Conservation (phyloP, 768 basidiomycete genomes). For the Leccinum imitatum region DNA sequence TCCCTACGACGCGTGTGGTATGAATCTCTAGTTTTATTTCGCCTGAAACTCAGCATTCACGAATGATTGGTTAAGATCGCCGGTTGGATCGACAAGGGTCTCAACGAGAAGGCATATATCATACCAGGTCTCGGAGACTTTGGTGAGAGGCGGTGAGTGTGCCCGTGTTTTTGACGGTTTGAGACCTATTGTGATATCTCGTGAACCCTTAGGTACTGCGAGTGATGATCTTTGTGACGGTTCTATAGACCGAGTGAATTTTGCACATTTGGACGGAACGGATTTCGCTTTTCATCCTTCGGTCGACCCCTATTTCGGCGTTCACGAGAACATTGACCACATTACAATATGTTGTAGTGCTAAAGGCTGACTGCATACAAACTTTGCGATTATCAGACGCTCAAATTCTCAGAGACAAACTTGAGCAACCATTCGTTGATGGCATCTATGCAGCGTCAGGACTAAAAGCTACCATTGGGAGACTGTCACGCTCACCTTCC, state of each 20-base stretch:
- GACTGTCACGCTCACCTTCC: constrained; percentile 4
- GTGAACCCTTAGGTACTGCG: constrained; percentile 21
- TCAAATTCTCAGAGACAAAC: constrained; percentile 2
- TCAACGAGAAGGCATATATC: constrained; percentile 90
- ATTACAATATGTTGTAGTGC: background rate
- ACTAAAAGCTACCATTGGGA: background rate
- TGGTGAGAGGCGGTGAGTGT: constrained; percentile 75
- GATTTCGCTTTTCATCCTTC: background rate
- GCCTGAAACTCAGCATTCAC: constrained; percentile 1
- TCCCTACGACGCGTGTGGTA: constrained; percentile 76
- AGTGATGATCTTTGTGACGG: constrained; percentile 9
- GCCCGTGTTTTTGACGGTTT: background rate
- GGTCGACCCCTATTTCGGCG: background rate
- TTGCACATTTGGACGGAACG: too few relatives aligned
- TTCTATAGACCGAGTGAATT: background rate
- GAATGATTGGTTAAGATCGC: constrained; percentile 60
- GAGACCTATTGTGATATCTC: background rate
- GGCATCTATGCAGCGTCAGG: constrained; percentile 7
- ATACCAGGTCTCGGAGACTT: constrained; percentile 97
- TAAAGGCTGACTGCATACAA: background rate
- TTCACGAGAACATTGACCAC: background rate
- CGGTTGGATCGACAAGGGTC: constrained; percentile 92
- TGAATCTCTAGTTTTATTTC: constrained; percentile 27
- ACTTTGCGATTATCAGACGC: background rate
- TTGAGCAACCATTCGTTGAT: constrained; percentile 12